These are phyloP conservation scores for Aulographum hederae DNA, from an alignment of 2,329 filamentous ascomycete genomes.

Conservation along the genomic window DNA sequence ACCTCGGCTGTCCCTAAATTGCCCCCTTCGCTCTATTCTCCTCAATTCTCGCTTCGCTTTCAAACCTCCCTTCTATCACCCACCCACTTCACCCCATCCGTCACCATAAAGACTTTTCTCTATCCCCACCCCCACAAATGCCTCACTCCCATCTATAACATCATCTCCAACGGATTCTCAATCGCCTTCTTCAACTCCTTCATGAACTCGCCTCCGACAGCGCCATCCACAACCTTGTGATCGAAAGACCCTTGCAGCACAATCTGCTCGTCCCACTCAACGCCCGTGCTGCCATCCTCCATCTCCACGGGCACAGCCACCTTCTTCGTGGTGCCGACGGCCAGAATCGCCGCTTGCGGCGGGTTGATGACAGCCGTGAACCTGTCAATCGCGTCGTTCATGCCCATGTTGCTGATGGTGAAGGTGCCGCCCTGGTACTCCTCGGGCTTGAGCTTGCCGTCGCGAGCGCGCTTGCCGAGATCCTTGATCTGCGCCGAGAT, in stretches of 20 bases:
- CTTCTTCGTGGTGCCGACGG: conserved; percentile 89
- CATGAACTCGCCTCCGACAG: conserved; percentile 92
- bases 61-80: too few relatives aligned
- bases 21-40: too few relatives aligned
- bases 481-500: conserved; percentile 90
- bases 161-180: conserved; percentile 89
- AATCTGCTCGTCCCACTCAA: conserved; percentile 97
- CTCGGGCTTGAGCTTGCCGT: conserved; percentile 97
- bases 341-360: conserved; percentile 86
- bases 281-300: conserved; percentile 53
- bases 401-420: conserved; percentile 99
- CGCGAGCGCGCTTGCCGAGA: conserved; percentile 85
- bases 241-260: conserved; percentile 90
- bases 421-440: conserved; percentile 98
- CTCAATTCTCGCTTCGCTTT: too few relatives aligned
- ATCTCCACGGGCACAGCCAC: conserved; percentile 71
- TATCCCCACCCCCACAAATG: too few relatives aligned
- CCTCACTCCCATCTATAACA: too few relatives aligned
- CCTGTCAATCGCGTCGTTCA: conserved; percentile 90
- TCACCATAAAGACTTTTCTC: too few relatives aligned
- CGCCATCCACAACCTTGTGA: conserved; percentile 96
- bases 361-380: conserved; percentile 99
- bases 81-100: too few relatives aligned
- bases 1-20: too few relatives aligned
- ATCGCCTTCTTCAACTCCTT: conserved; percentile 92